Conservation (phyloP, 169 alveolate genomes). For the Sarcocystis neurona region DNA sequence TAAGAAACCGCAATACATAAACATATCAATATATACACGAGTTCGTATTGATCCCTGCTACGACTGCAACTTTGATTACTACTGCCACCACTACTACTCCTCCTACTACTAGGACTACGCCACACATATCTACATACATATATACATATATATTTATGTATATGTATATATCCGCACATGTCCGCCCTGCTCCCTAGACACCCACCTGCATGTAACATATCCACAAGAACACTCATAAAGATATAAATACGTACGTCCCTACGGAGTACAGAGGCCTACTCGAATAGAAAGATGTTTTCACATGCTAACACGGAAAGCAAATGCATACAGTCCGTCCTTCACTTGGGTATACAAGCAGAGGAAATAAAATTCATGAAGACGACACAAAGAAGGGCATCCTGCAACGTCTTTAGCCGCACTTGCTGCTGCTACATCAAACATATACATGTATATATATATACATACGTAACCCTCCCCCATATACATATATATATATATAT, state of each 20-base stretch:
- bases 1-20: too few relatives aligned
- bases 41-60: too few relatives aligned
- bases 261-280: not conserved
- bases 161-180: not conserved
- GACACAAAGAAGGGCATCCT: too few relatives aligned
- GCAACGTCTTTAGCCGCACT: not conserved
- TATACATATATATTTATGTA: not conserved
- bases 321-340: not conserved
- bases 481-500: too few relatives aligned
- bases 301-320: not conserved
- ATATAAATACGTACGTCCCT: not conserved
- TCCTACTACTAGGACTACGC: too few relatives aligned
- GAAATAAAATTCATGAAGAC: not conserved
- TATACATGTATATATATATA: not conserved
- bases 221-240: too few relatives aligned
- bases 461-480: not conserved
- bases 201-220: too few relatives aligned
- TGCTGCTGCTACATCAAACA: not conserved
- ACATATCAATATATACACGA: too few relatives aligned
- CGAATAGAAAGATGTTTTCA: not conserved
- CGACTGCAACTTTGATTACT: too few relatives aligned
- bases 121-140: too few relatives aligned
- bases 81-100: too few relatives aligned
- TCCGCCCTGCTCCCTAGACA: not conserved
- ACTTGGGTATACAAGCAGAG: not conserved